A percentile compares a stretch with the other conserved stretches of the same genome.
Conservation (phyloP, 768 basidiomycete species). For the Tulasnella sp. region DNA sequence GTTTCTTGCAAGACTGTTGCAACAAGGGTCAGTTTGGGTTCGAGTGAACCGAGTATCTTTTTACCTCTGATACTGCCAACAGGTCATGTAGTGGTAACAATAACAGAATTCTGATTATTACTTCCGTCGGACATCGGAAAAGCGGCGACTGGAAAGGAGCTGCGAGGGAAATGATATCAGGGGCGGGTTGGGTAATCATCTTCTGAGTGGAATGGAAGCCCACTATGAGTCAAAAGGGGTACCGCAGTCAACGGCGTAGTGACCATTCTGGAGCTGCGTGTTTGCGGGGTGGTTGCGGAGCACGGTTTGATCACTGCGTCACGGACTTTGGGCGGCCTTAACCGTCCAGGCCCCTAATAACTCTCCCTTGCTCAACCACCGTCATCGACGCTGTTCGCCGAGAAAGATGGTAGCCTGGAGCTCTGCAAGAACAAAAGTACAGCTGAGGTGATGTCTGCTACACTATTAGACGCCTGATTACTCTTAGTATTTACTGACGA, state of each 20-base stretch:
- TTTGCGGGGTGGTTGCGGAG: constrained; percentile 14
- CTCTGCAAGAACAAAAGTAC: constrained; percentile 35
- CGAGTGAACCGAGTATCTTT: neutral
- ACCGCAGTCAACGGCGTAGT: neutral
- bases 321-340: neutral
- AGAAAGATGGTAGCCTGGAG: constrained; percentile 31
- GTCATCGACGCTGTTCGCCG: neutral
- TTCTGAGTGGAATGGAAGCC: neutral
- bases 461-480: constrained; percentile 32
- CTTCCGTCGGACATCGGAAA: constrained; percentile 14
- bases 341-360: neutral
- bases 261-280: constrained; percentile 6
- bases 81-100: neutral
- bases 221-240: neutral
- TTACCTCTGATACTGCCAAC: neutral
- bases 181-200: neutral
- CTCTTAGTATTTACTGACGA: constrained; percentile 16
- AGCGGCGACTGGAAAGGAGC: neutral
- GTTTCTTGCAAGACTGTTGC: neutral
- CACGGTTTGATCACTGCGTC: neutral
- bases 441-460: constrained; percentile 16
- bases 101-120: constrained; percentile 2
- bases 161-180: neutral
- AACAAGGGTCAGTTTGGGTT: neutral
- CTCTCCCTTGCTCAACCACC: neutral